Evolutionary conservation across 352 stramenopile species (phyloP).

Genomic region (Globisporangium nodosum): DNA sequence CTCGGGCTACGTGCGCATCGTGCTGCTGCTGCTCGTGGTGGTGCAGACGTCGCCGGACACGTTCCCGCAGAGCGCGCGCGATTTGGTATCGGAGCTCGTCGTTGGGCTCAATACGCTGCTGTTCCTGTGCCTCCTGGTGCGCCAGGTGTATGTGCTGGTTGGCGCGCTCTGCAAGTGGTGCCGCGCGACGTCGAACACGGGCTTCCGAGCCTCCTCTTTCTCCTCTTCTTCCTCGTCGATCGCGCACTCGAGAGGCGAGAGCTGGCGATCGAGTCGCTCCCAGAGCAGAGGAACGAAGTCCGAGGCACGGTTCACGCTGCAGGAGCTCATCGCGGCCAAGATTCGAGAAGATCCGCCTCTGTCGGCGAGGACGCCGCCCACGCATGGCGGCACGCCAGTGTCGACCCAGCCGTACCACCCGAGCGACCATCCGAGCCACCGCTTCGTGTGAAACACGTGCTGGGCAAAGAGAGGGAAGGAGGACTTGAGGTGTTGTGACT

Average conservation of each 20-base stretch:
- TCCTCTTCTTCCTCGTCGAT: not conserved
- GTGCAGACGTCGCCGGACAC: constrained; percentile 26
- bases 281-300: not conserved
- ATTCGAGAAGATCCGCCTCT: constrained; percentile 10
- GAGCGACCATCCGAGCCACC: constrained; percentile 1
- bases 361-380: constrained; percentile 5
- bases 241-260: not conserved
- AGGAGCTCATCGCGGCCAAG: constrained; percentile 14
- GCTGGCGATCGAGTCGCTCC: not conserved
- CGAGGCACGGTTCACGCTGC: constrained; percentile 8
- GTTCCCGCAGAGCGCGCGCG: constrained; percentile 33
- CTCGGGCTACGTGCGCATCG: constrained; percentile 35
- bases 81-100: constrained; percentile 34
- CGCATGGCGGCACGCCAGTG: constrained; percentile 1
- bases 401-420: constrained; percentile 4
- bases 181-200: not conserved
- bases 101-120: constrained; percentile 38
- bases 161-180: constrained; percentile 17
- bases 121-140: constrained; percentile 32
- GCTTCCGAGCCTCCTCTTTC: not conserved
- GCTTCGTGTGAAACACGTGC: constrained; percentile 3
- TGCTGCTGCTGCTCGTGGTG: constrained; percentile 37
- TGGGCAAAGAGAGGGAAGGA: not conserved
- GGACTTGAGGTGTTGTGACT: too few species aligned
- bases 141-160: constrained; percentile 28